These are phyloP conservation scores for Dioszegia hungarica DNA, from an alignment of 768 basidiomycete genomes.

Conservation along the genomic window DNA sequence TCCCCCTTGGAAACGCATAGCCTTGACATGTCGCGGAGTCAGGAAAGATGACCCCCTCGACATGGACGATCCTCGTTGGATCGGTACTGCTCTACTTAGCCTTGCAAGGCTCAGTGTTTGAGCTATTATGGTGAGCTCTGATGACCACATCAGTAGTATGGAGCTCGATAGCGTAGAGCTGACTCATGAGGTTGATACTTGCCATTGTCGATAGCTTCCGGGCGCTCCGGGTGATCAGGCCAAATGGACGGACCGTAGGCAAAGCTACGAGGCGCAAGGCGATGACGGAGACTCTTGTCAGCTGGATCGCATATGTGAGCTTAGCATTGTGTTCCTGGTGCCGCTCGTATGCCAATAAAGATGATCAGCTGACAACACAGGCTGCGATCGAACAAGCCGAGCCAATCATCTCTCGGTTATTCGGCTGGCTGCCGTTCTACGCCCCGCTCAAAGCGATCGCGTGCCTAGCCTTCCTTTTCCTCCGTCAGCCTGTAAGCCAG, in stretches of 20 bases:
- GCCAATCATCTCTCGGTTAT: not conserved
- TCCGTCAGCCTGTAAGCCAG: constrained; percentile 18
- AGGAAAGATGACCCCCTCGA: not conserved
- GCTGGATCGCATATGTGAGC: constrained; percentile 35
- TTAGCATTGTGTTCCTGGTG: not conserved
- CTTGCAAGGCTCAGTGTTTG: not conserved
- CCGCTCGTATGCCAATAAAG: not conserved
- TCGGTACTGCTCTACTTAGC: not conserved
- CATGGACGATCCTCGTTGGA: not conserved
- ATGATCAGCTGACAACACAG: not conserved
- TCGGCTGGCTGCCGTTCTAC: constrained; percentile 40
- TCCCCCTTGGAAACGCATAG: too few relatives aligned
- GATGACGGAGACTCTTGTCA: constrained; percentile 22
- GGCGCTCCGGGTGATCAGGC: constrained; percentile 19
- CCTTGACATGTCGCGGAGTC: too few relatives aligned
- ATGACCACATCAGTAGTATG: not conserved
- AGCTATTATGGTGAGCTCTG: constrained; percentile 5
- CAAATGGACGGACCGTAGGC: constrained; percentile 33
- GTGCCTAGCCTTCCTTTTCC: constrained; percentile 14
- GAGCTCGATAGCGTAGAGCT: not conserved
- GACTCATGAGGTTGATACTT: constrained; percentile 16
- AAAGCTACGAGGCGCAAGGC: constrained; percentile 21
- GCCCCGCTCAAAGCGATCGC: constrained; percentile 14
- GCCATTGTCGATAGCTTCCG: constrained; percentile 32
- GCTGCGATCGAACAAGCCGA: not conserved